A percentile compares a stretch with the other conserved stretches of the same genome.
Conservation (phyloP, 345 rosid species). For the Psidium friedrichsthalianum region DNA sequence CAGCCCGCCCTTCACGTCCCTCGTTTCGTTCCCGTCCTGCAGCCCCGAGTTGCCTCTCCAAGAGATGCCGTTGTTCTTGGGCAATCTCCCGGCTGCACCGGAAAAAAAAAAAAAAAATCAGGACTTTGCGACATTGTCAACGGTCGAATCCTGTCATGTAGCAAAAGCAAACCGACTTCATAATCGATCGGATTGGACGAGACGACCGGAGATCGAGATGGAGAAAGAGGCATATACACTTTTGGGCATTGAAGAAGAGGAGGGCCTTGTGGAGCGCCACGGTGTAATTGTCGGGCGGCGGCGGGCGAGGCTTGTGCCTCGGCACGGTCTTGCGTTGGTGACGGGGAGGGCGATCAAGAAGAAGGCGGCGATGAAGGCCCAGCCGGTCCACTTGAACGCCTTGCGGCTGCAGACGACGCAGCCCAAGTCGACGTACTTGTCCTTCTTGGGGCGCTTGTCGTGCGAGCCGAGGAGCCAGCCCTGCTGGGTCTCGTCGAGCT, state of each 20-base stretch:
- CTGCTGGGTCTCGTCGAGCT: slow-evolving; percentile 73
- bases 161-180: not conserved
- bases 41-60: slow-evolving; percentile 81
- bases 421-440: slow-evolving; percentile 65
- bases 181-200: not conserved
- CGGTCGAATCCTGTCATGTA: not conserved
- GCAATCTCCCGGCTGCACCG: slow-evolving; percentile 58
- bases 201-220: not conserved
- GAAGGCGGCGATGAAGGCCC: slow-evolving; percentile 26
- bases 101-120: not conserved
- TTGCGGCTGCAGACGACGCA: slow-evolving; percentile 50
- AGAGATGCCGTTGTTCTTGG: slow-evolving; percentile 46
- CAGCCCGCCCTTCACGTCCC: slow-evolving; percentile 39
- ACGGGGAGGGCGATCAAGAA: slow-evolving; percentile 53
- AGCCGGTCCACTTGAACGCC: slow-evolving; percentile 40
- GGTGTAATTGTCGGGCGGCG: slow-evolving; percentile 65
- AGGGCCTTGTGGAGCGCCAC: slow-evolving; percentile 70
- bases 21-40: slow-evolving; percentile 34
- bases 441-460: slow-evolving; percentile 35
- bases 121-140: not conserved
- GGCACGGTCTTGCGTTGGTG: slow-evolving; percentile 64
- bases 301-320: slow-evolving; percentile 27
- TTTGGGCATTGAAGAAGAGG: slow-evolving; percentile 84
- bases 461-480: slow-evolving; percentile 65
- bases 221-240: slow-evolving; percentile 39